Percentiles rank a stretch among this genome's conserved stretches.
These are phyloP conservation scores for Podochytrium sp. DNA, from an alignment of 192 early-diverging fungal species.

Conservation along the genomic window DNA sequence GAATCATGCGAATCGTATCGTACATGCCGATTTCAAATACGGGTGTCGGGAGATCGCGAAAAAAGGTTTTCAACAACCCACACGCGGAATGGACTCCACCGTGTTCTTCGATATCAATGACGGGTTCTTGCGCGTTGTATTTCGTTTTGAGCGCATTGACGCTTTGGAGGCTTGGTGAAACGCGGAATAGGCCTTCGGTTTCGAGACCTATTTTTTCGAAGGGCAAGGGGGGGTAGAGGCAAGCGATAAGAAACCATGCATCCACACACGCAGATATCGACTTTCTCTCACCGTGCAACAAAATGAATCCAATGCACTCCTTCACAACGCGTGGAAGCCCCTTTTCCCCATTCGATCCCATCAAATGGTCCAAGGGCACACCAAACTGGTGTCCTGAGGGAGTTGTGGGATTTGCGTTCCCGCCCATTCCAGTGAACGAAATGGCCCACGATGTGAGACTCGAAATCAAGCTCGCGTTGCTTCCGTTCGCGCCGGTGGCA, in stretches of 20 bases:
- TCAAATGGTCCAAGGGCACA: constrained; percentile 70
- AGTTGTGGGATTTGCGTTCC: neutral
- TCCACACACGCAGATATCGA: neutral
- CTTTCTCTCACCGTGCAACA: constrained; percentile 55
- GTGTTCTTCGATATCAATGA: constrained; percentile 23
- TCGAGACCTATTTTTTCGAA: constrained; percentile 57
- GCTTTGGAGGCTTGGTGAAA: constrained; percentile 74
- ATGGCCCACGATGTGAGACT: constrained; percentile 10
- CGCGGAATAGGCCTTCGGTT: constrained; percentile 83
- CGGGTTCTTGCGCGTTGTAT: constrained; percentile 43
- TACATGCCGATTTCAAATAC: constrained; percentile 70
- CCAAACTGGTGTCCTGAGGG: constrained; percentile 61
- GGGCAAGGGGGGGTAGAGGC: neutral
- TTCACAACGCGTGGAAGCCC: constrained; percentile 77
- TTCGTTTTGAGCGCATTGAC: constrained; percentile 67
- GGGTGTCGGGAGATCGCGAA: constrained; percentile 79
- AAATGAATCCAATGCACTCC: constrained; percentile 74
- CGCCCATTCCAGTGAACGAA: neutral
- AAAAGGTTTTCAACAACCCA: constrained; percentile 81
- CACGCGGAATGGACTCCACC: constrained; percentile 81
- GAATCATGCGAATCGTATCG: constrained; percentile 56
- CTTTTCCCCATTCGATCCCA: constrained; percentile 73
- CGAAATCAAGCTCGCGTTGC: constrained; percentile 1
- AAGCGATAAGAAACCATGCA: neutral
- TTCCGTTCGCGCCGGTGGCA: neutral